Evolutionary conservation across 345 rosid genomes (phyloP), one percentile per base, ranked within the genome.

Genomic region (Punica granatum): DNA sequence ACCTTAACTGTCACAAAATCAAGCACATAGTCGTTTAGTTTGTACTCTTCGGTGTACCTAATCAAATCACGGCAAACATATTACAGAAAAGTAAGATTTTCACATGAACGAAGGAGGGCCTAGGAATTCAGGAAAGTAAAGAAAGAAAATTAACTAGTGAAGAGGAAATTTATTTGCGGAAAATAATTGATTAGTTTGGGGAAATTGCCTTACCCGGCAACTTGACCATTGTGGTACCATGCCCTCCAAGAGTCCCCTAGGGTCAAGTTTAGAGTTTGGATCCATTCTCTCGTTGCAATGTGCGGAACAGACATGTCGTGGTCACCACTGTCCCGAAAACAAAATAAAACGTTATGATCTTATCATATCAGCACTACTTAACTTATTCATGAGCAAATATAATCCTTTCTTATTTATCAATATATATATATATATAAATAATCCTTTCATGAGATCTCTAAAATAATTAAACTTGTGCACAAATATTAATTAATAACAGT

Each of bases 231-330:
- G 28, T 21, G 11, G 56, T 4, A 49, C 56, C 56, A 49, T 49
- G 56, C 28, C 9, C 56, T 49, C 56, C 56, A 49, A 21, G 56
- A 49, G 21, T 49, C 56, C 56, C n/a, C 23, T 21, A 49, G 3
- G 10, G 56, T 49, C 56, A 49, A 21, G 56, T 49, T 49, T 9
- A 49, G 11, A 7, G 56, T 0, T 49, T 6, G 1, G 26, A 49
- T 49, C 56, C 56, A 49, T 49, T 3, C 28, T 23, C 56, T 49
- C 1, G 56, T 49, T 12, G 11, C 28, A 13, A 49, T 26, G 56
- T 49, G 56, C 56, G 56, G 56, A 19, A 49, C 23, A n/a, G 56
- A 49, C 56, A 49, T 49, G 28, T 49, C 56, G 56, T 49, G 56
- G 12, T 49, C 56, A 9, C 56, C 56, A 23, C 56, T 49, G 56